Conservation (phyloP, 352 stramenopile genomes). For the Pythium utonaiense region DNA sequence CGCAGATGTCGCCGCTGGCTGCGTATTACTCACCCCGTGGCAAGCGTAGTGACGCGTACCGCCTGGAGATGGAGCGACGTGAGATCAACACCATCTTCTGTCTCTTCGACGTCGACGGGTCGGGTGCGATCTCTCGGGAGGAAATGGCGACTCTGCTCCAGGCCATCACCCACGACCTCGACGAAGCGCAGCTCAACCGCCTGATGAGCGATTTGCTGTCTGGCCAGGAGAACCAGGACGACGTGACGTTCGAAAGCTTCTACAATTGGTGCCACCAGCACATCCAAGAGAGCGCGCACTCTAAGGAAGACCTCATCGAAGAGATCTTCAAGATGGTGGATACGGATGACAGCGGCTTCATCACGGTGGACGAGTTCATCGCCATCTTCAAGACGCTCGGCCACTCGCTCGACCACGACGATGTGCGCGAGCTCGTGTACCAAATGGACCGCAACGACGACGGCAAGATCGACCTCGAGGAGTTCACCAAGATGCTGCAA, state of each 20-base stretch:
- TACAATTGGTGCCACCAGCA: constrained; percentile 70
- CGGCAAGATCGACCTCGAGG: constrained; percentile 71
- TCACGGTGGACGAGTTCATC: constrained; percentile 74
- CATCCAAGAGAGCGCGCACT: constrained; percentile 53
- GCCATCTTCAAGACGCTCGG: constrained; percentile 69
- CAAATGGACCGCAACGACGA: constrained; percentile 75
- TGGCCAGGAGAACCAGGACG: constrained; percentile 29
- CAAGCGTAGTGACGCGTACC: constrained; percentile 53
- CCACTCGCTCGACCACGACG: constrained; percentile 67
- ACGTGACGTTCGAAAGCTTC: constrained; percentile 68
- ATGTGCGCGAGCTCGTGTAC: constrained; percentile 71
- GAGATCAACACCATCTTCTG: constrained; percentile 77
- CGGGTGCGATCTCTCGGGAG: constrained; percentile 48
- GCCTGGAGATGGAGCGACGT: constrained; percentile 54
- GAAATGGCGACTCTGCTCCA: constrained; percentile 57
- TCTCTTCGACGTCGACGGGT: constrained; percentile 62
- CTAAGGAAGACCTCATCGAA: constrained; percentile 62
- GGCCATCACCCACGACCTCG: constrained; percentile 64
- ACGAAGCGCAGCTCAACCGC: constrained; percentile 50
- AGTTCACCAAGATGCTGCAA: constrained; percentile 74
- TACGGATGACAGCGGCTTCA: constrained; percentile 49
- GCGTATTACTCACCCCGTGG: constrained; percentile 40
- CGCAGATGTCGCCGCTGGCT: constrained; percentile 45
- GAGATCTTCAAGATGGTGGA: constrained; percentile 74
- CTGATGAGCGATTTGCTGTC: constrained; percentile 53